Conservation (phyloP, 352 stramenopile species). For the Globisporangium iwayamae region DNA sequence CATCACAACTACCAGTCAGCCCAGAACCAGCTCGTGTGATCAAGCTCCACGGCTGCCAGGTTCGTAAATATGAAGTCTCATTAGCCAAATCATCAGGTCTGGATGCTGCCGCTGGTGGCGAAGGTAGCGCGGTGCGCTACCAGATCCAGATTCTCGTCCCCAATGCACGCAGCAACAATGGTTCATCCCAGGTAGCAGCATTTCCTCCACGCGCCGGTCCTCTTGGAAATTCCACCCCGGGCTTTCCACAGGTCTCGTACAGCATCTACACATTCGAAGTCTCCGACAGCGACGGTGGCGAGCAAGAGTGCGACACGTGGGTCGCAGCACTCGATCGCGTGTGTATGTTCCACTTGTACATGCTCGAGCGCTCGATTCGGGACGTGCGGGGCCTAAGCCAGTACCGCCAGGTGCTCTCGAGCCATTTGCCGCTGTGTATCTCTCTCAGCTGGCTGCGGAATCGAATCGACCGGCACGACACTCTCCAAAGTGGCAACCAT, state of each 20-base stretch:
- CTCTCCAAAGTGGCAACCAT: not conserved
- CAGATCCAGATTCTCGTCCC: slow-evolving; percentile 45
- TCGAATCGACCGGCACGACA: slow-evolving; percentile 39
- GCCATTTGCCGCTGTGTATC: slow-evolving; percentile 48
- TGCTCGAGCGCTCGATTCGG: slow-evolving; percentile 38
- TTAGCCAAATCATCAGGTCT: not conserved
- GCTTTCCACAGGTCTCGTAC: slow-evolving; percentile 18
- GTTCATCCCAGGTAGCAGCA: not conserved
- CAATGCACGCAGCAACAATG: not conserved
- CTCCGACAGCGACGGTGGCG: slow-evolving; percentile 4
- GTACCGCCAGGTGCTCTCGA: slow-evolving; percentile 42
- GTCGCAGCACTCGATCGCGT: slow-evolving; percentile 32
- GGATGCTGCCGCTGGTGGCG: not conserved
- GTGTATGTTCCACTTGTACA: slow-evolving; percentile 44
- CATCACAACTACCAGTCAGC: slow-evolving; percentile 1
- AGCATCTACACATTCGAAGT: slow-evolving; percentile 45
- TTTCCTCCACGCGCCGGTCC: not conserved
- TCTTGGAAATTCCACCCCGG: not conserved
- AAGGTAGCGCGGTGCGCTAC: slow-evolving; percentile 6
- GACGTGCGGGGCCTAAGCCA: slow-evolving; percentile 19
- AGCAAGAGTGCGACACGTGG: slow-evolving; percentile 28
- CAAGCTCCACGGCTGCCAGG: slow-evolving; percentile 50
- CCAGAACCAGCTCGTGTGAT: slow-evolving; percentile 24
- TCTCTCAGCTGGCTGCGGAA: slow-evolving; percentile 62
- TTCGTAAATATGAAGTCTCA: slow-evolving; percentile 24